Percentiles rank a stretch among this genome's conserved stretches.
These are phyloP conservation scores for Wickerhamiella vanderwaltii DNA, from an alignment of 805 yeast species.

Conservation along the genomic window DNA sequence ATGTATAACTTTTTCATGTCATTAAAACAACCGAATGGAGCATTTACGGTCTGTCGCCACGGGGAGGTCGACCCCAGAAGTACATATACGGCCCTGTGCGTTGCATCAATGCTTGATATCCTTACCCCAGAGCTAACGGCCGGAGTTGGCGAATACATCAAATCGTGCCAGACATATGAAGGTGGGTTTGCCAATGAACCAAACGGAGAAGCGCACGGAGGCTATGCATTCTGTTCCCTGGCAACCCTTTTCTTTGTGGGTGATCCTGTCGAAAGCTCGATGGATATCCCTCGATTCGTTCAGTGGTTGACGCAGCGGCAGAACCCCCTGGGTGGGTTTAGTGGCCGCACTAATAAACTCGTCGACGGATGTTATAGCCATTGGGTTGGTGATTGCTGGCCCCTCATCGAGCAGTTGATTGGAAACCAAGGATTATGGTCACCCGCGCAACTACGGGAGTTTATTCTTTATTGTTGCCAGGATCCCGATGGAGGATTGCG, in stretches of 20 bases:
- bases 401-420: constrained; percentile 47
- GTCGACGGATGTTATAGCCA: constrained; percentile 95
- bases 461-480: constrained; percentile 70
- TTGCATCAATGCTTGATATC: constrained; percentile 54
- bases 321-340: constrained; percentile 59
- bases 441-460: constrained; percentile 47
- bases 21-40: constrained; percentile 58
- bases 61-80: constrained; percentile 83
- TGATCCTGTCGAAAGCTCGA: constrained; percentile 26
- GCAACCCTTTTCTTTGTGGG: constrained; percentile 45
- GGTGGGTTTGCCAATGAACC: constrained; percentile 91
- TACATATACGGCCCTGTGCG: constrained; percentile 70
- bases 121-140: constrained; percentile 43
- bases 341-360: constrained; percentile 82
- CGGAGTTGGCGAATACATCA: constrained; percentile 48
- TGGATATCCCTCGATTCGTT: constrained; percentile 40
- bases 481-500: constrained; percentile 55
- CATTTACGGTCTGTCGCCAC: constrained; percentile 56
- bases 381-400: constrained; percentile 80
- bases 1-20: constrained; percentile 53
- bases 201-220: constrained; percentile 89
- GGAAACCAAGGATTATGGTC: constrained; percentile 29
- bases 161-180: constrained; percentile 73
- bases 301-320: constrained; percentile 61
- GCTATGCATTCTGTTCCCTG: constrained; percentile 84